Percentiles rank a stretch among this genome's conserved stretches.
Evolutionary conservation across 495 filamentous ascomycete genomes (phyloP).

Genomic region (Clohesyomyces aquaticus): DNA sequence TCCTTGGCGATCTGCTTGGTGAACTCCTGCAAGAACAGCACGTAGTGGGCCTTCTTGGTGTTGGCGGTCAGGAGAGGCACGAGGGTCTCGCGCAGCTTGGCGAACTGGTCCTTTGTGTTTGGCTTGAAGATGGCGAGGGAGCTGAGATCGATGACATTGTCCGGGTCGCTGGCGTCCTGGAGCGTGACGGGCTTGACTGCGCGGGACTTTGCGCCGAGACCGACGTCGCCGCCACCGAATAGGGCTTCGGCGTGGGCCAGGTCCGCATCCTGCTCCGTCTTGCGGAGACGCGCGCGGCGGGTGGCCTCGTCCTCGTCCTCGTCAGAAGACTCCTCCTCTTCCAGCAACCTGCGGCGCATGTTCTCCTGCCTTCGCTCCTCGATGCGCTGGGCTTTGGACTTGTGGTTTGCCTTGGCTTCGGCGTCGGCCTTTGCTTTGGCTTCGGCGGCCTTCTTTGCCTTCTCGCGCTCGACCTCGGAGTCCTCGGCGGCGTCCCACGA

Average conservation of each 20-base stretch:
- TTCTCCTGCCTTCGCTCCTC: constrained; percentile 67
- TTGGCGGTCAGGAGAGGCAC: constrained; percentile 72
- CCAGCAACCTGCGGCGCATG: constrained; percentile 53
- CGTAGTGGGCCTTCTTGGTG: constrained; percentile 87
- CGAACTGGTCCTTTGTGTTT: constrained; percentile 80
- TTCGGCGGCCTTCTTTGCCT: constrained; percentile 82
- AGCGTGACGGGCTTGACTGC: constrained; percentile 66
- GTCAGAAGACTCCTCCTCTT: constrained; percentile 61
- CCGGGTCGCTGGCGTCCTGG: constrained; percentile 69
- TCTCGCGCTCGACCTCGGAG: constrained; percentile 94
- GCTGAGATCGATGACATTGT: constrained; percentile 76
- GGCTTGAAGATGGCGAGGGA: constrained; percentile 86
- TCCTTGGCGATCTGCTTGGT: constrained; percentile 85
- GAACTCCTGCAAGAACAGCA: constrained; percentile 88
- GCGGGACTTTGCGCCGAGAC: constrained; percentile 45
- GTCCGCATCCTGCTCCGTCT: constrained; percentile 84
- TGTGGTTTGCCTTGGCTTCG: constrained; percentile 91
- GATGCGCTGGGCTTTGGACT: constrained; percentile 84
- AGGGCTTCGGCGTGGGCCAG: constrained; percentile 90
- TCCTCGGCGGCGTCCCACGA: constrained; percentile 98
- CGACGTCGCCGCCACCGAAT: constrained; percentile 79
- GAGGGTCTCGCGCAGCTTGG: constrained; percentile 70
- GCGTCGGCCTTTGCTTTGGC: constrained; percentile 87
- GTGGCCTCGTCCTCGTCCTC: constrained; percentile 71
- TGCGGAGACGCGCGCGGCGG: constrained; percentile 70